phyloP scores from a whole-genome alignment of 2,329 filamentous ascomycete genomes.

The Fusarium aywerte region DNA sequence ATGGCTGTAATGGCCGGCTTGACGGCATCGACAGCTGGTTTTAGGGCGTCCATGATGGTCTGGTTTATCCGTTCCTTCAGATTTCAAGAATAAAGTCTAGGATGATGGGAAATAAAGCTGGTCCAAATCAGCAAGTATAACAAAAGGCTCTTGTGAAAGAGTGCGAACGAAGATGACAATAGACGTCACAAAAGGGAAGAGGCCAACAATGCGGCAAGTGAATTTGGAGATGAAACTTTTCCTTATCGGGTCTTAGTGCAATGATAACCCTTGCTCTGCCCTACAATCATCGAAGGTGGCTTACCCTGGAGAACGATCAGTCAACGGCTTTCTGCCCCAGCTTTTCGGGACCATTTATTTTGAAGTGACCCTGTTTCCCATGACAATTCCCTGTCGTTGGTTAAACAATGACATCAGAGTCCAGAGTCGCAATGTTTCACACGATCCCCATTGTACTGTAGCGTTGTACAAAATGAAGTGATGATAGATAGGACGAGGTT shows the following conservation, averaged over 20 bases:
- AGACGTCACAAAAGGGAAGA: conserved; percentile 32
- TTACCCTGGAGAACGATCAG: conserved; percentile 7
- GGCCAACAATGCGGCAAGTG: conserved; percentile 38
- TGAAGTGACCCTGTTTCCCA: not conserved
- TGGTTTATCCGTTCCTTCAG: not conserved
- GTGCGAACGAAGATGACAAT: conserved; percentile 30
- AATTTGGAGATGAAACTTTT: conserved; percentile 17
- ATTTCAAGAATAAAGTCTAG: not conserved
- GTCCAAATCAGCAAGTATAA: not conserved
- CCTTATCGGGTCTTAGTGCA: conserved; percentile 6
- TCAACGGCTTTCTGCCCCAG: not conserved
- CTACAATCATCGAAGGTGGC: not conserved
- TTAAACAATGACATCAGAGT: conserved; percentile 32
- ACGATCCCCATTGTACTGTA: conserved; percentile 7
- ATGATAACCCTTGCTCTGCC: conserved; percentile 13
- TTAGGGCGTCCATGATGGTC: conserved; percentile 68
- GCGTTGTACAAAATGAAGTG: not conserved
- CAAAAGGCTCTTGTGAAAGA: conserved; percentile 30
- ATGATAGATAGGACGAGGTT: not conserved
- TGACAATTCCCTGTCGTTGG: conserved; percentile 13
- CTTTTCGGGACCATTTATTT: not conserved
- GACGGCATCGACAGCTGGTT: conserved; percentile 71
- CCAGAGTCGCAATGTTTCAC: conserved; percentile 20
- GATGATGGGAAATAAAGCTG: not conserved
- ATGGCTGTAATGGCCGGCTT: conserved; percentile 73